phyloP scores from a whole-genome alignment of 495 filamentous ascomycete species.

The Trichoderma asperelloides region DNA sequence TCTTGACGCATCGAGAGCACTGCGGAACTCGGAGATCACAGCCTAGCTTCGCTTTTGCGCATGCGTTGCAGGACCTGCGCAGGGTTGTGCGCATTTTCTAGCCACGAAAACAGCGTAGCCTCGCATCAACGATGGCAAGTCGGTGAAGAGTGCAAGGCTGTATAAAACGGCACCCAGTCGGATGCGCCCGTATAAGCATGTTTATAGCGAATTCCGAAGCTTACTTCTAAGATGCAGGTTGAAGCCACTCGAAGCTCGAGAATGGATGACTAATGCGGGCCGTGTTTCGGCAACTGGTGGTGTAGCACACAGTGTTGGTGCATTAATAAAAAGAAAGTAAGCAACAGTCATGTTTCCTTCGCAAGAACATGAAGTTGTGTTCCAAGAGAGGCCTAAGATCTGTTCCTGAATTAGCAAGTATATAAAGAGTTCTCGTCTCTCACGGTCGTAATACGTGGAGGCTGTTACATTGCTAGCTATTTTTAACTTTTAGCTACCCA shows the following conservation, averaged over 20 bases:
- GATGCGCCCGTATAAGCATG: neutral
- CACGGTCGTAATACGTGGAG: no score
- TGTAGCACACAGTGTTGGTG: neutral
- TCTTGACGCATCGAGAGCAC: conserved; percentile 42
- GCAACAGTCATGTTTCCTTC: no score
- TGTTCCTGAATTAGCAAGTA: no score
- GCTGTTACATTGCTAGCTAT: no score
- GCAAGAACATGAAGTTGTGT: no score
- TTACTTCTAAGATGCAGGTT: neutral
- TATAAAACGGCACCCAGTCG: neutral
- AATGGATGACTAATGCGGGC: conserved; percentile 1
- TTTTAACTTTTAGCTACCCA: no score
- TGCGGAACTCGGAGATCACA: conserved; percentile 40
- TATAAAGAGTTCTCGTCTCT: no score
- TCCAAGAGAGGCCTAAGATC: no score
- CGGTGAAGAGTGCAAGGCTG: neutral
- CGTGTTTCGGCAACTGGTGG: neutral
- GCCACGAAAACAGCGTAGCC: neutral
- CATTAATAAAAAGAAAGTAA: neutral
- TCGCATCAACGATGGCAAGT: neutral
- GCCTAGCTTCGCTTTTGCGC: conserved; percentile 39
- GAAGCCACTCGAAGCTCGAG: neutral
- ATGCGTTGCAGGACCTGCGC: conserved; percentile 41
- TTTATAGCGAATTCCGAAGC: neutral
- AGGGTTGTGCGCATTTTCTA: conserved; percentile 36